Percentiles rank a stretch among this genome's conserved stretches.
Conservation (phyloP, 257 asterid species). For the Capsicum baccatum region DNA sequence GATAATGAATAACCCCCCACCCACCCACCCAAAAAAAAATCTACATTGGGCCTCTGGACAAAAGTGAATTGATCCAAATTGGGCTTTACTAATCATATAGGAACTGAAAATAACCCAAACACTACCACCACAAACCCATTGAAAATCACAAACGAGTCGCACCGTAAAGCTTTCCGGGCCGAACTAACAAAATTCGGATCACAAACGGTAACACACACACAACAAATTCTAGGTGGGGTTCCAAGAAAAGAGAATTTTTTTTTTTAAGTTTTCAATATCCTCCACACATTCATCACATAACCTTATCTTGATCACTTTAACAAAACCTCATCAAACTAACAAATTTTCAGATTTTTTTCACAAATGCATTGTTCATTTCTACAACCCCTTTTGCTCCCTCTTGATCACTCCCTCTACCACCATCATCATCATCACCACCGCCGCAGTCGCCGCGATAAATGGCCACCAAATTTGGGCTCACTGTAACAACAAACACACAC, state of each 20-base stretch:
- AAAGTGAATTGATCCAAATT: too few relatives aligned
- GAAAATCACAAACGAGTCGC: too few relatives aligned
- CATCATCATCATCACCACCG: slow-evolving; percentile 25
- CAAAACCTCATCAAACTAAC: slow-evolving; percentile 44
- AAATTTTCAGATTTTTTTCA: slow-evolving; percentile 10
- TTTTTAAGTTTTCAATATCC: slow-evolving; percentile 40
- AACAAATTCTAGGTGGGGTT: not conserved
- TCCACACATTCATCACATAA: slow-evolving; percentile 78
- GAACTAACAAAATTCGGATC: too few relatives aligned
- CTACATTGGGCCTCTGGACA: too few relatives aligned
- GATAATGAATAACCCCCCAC: too few relatives aligned
- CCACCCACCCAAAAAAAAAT: too few relatives aligned
- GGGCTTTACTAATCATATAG: too few relatives aligned
- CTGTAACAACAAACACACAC: slow-evolving; percentile 53
- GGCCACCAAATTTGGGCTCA: slow-evolving; percentile 77
- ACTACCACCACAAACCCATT: too few relatives aligned
- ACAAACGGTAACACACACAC: too few relatives aligned
- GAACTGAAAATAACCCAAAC: too few relatives aligned
- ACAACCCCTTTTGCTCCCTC: slow-evolving; percentile 33
- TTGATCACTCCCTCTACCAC: slow-evolving; percentile 27
- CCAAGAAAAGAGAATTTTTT: not conserved
- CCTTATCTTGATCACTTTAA: slow-evolving; percentile 49
- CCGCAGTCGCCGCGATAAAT: slow-evolving; percentile 48
- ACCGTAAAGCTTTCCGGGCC: too few relatives aligned
- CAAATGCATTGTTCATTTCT: slow-evolving; percentile 45